Base-by-base conservation (phyloP, 2,329 filamentous ascomycete genomes). In the Chrysosporium keratinophilum region DNA sequence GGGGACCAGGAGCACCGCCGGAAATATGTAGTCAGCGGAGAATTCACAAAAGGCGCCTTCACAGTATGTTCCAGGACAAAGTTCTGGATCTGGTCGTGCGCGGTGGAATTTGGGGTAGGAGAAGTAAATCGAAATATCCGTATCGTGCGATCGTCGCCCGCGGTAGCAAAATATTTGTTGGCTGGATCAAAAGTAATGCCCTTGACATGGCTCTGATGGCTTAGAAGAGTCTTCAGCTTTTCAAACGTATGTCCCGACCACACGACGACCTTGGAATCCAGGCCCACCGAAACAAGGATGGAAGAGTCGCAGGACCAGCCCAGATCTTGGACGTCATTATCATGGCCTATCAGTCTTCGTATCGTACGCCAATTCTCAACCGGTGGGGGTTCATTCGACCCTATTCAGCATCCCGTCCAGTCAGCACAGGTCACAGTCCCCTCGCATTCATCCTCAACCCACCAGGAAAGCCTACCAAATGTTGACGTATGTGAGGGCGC, bases 181-280 rank as follows among this genome's bases (percentile, higher is more conserved):
- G 93, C 93, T 0, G 93, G 93, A 66, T 98, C 93, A 66, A 98
- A 98, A 0, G 91, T 95, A 63, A 98, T 94, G 58, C 94, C 93
- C 69, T 98, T 98, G 73, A 98, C 93, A 67, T 97, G 94, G 68
- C 89, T 96, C 68, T 95, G 88, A 70, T 98, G 93, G 55, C 90
- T 85, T 1, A 89, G 83, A 4, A 98, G 75, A 2, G 88, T 91
- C 78, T 97, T 97, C 60, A 98, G 78, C 73, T 95, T 97, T 73
- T 98, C 93, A 62, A 98, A 98, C 0, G 90, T 97, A 70, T 94
- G 86, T 0, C 93, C 94, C 1, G 91, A 97, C 93, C 93, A 98
- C 19, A 98, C 86, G 9, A 98, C 93, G 12, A 98, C 85, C 72
- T 98, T 98, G 42, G 93, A 97, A 71, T 98, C 93, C 61, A 98